Base-by-base conservation (phyloP, 768 basidiomycete genomes). In the Suillus clintonianus region DNA sequence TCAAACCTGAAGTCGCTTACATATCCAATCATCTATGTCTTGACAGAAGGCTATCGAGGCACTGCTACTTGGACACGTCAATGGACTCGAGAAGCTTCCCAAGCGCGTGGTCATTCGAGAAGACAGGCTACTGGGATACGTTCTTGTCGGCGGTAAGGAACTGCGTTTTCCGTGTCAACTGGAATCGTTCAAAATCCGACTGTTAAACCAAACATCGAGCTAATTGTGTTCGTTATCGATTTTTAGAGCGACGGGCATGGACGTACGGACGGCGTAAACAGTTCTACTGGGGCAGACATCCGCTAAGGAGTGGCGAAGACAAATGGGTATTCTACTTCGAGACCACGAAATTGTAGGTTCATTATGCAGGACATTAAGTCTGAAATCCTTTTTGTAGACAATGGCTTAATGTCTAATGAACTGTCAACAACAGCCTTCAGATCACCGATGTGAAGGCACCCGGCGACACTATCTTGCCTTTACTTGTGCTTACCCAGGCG, bases 281-380 rank as follows among this genome's bases (percentile, higher is more conserved):
- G 24, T 56, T 56, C 55, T 56, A 56, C 36, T 56, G 56, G 56
- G 56, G 39, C 39, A 19, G 11, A 10, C 36, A 56, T 39, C 36
- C 37, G 55, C 24, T 41, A 41, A 39, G 37, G 55, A 57, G 55
- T 22, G 24, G 37, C 10, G 37, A 57, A 57, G 55, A 57, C 24
- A 57, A 57, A 39, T 57, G 55, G 37, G 24, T 57, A 17, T 57
- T 57, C 24, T 57, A 57, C 15, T 57, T 57, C 17, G 55, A 56
- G 36, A 39, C 54, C 15, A 22, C 9, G 5, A 55, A 37, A 39
- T 39, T n/a, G 24, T 37, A 27, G 55, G 55, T 3, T 7, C 27
- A 27, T 15, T 15, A 56, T 3, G 0, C 55, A 11, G 15, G 54
- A 36, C 8, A n/a, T 22, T 8, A 7, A 55, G n/a, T 5, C 14